Conservation (phyloP, 805 yeast species). For the Jamesozyma hellenica region DNA sequence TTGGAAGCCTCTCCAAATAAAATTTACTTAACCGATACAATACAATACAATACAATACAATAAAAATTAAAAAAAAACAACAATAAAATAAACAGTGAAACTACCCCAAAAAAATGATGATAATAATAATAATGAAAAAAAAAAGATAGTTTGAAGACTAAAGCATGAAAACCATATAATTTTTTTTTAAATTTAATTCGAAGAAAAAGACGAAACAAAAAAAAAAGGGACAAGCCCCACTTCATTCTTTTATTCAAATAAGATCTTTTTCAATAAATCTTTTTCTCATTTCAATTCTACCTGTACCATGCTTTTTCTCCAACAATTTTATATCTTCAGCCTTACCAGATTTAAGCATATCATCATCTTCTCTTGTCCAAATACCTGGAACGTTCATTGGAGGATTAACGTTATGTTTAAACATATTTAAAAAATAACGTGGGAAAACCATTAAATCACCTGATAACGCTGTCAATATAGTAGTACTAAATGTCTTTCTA, state of each 20-base stretch:
- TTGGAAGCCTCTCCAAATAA: too few relatives aligned
- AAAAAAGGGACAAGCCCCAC: too few relatives aligned
- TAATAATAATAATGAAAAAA: too few relatives aligned
- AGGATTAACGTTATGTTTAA: conserved; percentile 34
- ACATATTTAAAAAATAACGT: conserved; percentile 33
- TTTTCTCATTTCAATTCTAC: conserved; percentile 35
- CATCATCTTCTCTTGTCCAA: conserved; percentile 38
- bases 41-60: too few relatives aligned
- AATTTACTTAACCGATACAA: too few relatives aligned
- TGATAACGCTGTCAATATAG: conserved; percentile 34
- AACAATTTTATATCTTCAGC: conserved; percentile 29
- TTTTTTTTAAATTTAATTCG: too few relatives aligned
- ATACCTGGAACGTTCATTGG: conserved; percentile 36
- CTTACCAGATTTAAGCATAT: conserved; percentile 26
- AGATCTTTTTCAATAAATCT: conserved; percentile 31
- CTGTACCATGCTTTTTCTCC: conserved; percentile 32
- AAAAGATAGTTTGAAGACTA: too few relatives aligned
- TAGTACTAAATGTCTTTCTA: conserved; percentile 34
- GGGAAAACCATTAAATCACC: conserved; percentile 37
- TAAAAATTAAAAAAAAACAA: too few relatives aligned
- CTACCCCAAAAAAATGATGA: too few relatives aligned
- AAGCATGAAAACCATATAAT: too few relatives aligned
- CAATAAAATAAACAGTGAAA: too few relatives aligned
- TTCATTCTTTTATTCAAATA: conserved; percentile 10
- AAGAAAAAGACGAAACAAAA: too few relatives aligned